Evolutionary conservation across 768 basidiomycete genomes (phyloP), one percentile per base, ranked within the genome.

Genomic region (Mycena latifolia): DNA sequence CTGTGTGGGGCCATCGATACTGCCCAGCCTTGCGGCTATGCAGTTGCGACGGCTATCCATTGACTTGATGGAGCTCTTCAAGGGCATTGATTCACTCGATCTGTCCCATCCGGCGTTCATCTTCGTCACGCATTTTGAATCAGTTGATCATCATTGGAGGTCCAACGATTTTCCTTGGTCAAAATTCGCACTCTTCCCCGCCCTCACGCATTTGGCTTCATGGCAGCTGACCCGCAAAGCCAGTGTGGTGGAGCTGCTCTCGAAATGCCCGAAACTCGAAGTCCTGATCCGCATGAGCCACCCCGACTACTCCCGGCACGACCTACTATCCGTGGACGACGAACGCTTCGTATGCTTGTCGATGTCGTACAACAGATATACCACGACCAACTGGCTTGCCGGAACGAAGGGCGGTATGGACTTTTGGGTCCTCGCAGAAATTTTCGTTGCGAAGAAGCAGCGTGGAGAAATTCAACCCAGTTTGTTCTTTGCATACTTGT

Each of bases 391-490:
- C 8, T 61, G 59, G 59, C 11, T 51, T 12, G 7, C 29, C 2
- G 50, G 28, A 51, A 31, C 29, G 9, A 22, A 20, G 28, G 48
- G 39, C 1, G 59, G 35, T 12, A 11, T 25, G 18, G 59, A 60
- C 28, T 60, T 60, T 9, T 60, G 59, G 59, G 59, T 25, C 15
- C 59, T 48, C n/a, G 59, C 25, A 12, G 59, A 60, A 11, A 2
- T 25, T 6, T 47, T 56, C 18, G n/a, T 45, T 11, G 41, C 39
- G 5, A 56, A 56, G 25, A 56, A 45, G 27, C 55, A 39, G 14
- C 55, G 27, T 39, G 41, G 55, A 35, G 55, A 56, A n/a, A 56
- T 56, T 9, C 12, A 56, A n/a, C 55, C 55, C 5, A 12, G 55
- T 56, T 24, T 12, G 55, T 54, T 20, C 12, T 31, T 28, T 18